Conservation (phyloP, 164 flowering plant species). For the Magnolia changhungtana region DNA sequence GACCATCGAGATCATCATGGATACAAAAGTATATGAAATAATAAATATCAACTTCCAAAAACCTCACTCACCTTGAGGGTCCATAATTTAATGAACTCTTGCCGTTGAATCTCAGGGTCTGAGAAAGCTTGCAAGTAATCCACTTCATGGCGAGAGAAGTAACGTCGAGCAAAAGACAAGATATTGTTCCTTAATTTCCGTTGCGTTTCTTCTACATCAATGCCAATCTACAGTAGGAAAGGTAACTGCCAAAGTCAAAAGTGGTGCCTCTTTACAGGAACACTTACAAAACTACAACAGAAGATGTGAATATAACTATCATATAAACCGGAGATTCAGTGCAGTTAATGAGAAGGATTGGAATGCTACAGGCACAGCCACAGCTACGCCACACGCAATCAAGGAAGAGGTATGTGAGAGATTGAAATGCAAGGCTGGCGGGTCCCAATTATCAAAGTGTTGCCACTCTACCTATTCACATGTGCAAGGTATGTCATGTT, state of each 20-base stretch:
- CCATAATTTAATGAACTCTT: conserved; percentile 84
- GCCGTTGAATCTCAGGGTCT: conserved; percentile 60
- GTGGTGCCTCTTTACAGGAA: not conserved
- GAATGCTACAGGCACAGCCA: conserved; percentile 45
- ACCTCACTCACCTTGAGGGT: conserved; percentile 69
- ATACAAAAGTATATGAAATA: not conserved
- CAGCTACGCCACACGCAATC: conserved; percentile 94
- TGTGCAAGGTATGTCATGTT: not conserved
- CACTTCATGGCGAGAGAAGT: conserved; percentile 62
- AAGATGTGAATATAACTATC: not conserved
- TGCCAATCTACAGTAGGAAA: conserved; percentile 55
- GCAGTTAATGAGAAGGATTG: conserved; percentile 7
- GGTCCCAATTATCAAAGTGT: conserved; percentile 29
- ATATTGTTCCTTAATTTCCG: conserved; percentile 48
- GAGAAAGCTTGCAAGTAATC: conserved; percentile 45
- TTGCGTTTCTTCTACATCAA: conserved; percentile 89
- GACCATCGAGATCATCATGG: no score
- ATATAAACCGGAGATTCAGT: not conserved
- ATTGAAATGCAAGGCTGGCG: conserved; percentile 73
- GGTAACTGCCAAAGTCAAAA: not conserved
- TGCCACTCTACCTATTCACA: conserved; percentile 67
- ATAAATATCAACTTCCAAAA: not conserved
- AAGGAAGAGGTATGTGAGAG: conserved; percentile 85
- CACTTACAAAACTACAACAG: not conserved
- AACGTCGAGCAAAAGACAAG: conserved; percentile 72